These are phyloP conservation scores for Symbiodinium natans DNA, from an alignment of 73 alveolate species.

Conservation along the genomic window DNA sequence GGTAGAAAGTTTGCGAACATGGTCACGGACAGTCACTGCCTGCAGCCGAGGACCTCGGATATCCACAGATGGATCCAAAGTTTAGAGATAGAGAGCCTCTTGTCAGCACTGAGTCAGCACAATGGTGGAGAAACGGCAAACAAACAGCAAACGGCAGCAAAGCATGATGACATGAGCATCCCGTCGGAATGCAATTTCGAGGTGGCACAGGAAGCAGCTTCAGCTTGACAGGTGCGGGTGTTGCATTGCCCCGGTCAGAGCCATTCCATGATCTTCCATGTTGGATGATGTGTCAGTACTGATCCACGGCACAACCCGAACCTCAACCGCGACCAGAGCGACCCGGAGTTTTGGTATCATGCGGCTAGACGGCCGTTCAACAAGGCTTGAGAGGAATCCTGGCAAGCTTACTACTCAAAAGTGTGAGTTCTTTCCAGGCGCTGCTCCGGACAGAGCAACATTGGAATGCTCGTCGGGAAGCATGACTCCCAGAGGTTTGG, in stretches of 20 bases:
- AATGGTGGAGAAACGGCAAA: too few species aligned
- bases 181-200: too few species aligned
- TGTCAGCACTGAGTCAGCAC: background rate
- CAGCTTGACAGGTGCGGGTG: conserved; percentile 66
- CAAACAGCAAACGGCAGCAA: too few species aligned
- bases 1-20: background rate
- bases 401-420: background rate
- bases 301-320: conserved; percentile 92
- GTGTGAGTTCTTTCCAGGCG: background rate
- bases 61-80: conserved; percentile 83
- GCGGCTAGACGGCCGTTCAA: conserved; percentile 77
- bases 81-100: conserved; percentile 40
- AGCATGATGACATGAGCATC: too few species aligned
- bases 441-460: conserved; percentile 86
- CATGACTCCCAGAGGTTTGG: background rate
- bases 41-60: conserved; percentile 26
- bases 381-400: conserved; percentile 29
- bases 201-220: conserved; percentile 77
- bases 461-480: conserved; percentile 79
- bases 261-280: background rate
- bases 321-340: conserved; percentile 87
- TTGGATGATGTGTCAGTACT: conserved; percentile 2
- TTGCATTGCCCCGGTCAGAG: background rate
- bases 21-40: too few species aligned
- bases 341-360: conserved; percentile 86